Evolutionary conservation across 768 basidiomycete genomes (phyloP), one percentile per base, ranked within the genome.

Genomic region (Amanita jacksonii): DNA sequence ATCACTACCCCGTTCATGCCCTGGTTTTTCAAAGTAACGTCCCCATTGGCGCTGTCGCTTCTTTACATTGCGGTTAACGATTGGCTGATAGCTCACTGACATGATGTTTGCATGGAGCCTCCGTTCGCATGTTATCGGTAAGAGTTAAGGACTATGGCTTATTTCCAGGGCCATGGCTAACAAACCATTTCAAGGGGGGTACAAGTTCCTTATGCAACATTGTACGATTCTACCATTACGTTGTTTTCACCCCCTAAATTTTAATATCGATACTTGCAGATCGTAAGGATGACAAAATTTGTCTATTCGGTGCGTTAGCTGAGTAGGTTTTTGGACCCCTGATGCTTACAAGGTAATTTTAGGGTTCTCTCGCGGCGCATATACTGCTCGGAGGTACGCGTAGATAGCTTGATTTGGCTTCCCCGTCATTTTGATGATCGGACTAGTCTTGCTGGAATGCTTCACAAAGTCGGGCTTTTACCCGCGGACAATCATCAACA

Each of bases 321-420:
- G 13, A 16, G 30, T 25, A 1, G 34, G n/a, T 12, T 16, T 34
- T 23, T 1, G 35, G n/a, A n/a, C n/a, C n/a, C n/a, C n/a, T n/a
- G n/a, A n/a, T n/a, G n/a, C n/a, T n/a, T n/a, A n/a, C n/a, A n/a
- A n/a, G n/a, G n/a, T n/a, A n/a, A n/a, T n/a, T n/a, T 18, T 39
- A 67, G 66, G 68, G 0, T 83, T 85, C 57, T 81, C 78, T 24
- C 66, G 82, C 25, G 80, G 81, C 10, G 76, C 77, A 5, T 79
- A 78, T 56, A 78, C 76, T 0, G 78, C 79, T 10, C 64, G 79
- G 35, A 68, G 69, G 67, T 69, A 18, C 22, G 56, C 24, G 5
- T 27, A 25, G 6, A 1, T n/a, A n/a, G n/a, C n/a, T n/a, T n/a
- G n/a, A n/a, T n/a, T n/a, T n/a, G n/a, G n/a, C n/a, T n/a, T n/a